phyloP scores from a whole-genome alignment of 2,329 filamentous ascomycete genomes.

The Fusarium tricinctum region DNA sequence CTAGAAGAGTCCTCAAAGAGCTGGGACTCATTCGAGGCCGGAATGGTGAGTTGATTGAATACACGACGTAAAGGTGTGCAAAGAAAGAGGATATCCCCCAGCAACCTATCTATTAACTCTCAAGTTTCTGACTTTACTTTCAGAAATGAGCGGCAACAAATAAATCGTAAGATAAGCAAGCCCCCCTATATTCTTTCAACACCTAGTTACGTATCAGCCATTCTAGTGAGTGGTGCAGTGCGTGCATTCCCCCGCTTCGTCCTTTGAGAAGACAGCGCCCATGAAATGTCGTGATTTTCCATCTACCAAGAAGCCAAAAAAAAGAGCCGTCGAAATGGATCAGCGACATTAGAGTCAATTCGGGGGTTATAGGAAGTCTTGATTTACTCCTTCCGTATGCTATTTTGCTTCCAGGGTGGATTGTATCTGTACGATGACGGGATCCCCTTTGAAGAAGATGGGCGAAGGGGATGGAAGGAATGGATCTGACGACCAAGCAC shows the following conservation, averaged over 20 bases:
- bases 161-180: slow-evolving; percentile 18
- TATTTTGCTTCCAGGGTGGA: slow-evolving; percentile 5
- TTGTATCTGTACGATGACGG: slow-evolving; percentile 40
- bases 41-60: not conserved
- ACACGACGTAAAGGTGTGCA: slow-evolving; percentile 8
- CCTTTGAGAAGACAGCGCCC: not conserved
- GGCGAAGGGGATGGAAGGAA: slow-evolving; percentile 29
- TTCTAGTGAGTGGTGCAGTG: slow-evolving; percentile 6
- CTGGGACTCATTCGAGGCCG: not conserved
- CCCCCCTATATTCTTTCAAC: slow-evolving; percentile 11
- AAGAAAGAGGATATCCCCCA: not conserved
- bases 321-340: slow-evolving; percentile 23
- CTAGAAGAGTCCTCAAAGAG: slow-evolving; percentile 13
- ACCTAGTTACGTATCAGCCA: slow-evolving; percentile 2
- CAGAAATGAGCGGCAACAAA: slow-evolving; percentile 13
- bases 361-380: not conserved
- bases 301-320: not conserved
- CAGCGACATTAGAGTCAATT: slow-evolving; percentile 8
- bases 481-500: slow-evolving; percentile 15
- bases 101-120: slow-evolving; percentile 7
- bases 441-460: slow-evolving; percentile 16
- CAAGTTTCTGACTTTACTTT: slow-evolving; percentile 16
- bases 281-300: slow-evolving; percentile 13
- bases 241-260: slow-evolving; percentile 11
- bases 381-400: slow-evolving; percentile 2